Evolutionary conservation across 1,284 basidiomycete species (phyloP), one percentile per base, ranked within the genome.

Genomic region (Lentinus polychrous): DNA sequence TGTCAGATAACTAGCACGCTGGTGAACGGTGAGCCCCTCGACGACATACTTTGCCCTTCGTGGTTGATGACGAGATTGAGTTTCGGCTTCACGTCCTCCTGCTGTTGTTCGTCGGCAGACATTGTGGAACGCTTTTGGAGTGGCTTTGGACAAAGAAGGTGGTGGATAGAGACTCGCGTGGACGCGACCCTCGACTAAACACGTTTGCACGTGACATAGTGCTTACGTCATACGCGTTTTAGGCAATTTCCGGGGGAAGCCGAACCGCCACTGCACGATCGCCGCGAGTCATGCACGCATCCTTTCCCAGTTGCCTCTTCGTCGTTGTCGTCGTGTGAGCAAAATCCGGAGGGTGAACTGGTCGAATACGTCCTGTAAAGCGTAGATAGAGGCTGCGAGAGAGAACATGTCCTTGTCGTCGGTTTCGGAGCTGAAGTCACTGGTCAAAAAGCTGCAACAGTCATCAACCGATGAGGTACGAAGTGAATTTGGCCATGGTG

Each of bases 381-480:
- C 42, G 42, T 43, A 43, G 42, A 43, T 43, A 31, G 42, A 20
- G 12, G 23, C 8, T 8, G 24, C 22, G 42, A n/a, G 22, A 14
- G 17, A 15, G 46, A 64, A 37, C 5, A n/a, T 15, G 18, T n/a
- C 35, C 6, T 8, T 64, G 63, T 62, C 62, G 8, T 53, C 52
- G 35, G 67, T 66, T 33, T 69, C 69, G 62, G 86, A 90, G 69
- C 74, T 91, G 69, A 89, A 81, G 75, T 81, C 79, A 66, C 78
- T 86, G 66, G 85, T 86, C 49, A 89, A 87, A 73, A 76, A 82
- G 67, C 72, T 91, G 55, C 83, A 87, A 68, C 74, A 67, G 60
- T 72, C 81, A 54, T 69, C 76, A 52, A 72, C 69, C 41, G 73
- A 76, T 49, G 68, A 79, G 80, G 87, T 87, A 69, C 65, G 83